Base-by-base conservation (phyloP, 345 rosid species). In the Bruguiera parviflora region DNA sequence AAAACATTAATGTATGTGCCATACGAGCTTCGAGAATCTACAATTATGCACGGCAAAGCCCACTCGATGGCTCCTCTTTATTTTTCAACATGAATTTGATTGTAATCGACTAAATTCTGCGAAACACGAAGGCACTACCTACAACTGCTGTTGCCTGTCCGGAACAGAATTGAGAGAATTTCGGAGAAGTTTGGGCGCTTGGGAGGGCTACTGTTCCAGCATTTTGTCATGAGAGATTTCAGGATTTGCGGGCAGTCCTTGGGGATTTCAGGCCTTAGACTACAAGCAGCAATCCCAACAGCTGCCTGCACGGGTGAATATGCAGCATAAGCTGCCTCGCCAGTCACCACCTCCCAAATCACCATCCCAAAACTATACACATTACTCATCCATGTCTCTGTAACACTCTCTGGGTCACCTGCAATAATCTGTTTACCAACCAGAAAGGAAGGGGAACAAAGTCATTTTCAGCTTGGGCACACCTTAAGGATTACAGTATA, bases 321-420 rank as follows among this genome's bases (percentile, higher is more conserved):
- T 66, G 93, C 79, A 2, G 88, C 75, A 67, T 94, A 94, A 53
- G 98, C 98, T 3, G 88, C 86, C 81, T 94, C 97, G 22, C 97
- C 97, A 0, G 96, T 83, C 70, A 94, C 92, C 96, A 87, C 89
- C 81, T 94, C 98, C 98, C 98, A 94, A 55, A 89, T 63, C 68
- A 94, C 88, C 98, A 94, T 94, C 47, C 98, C 98, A 11, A 88
- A 91, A 83, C 97, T 94, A 74, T 89, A 94, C 24, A 79, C 90
- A 76, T 94, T 94, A 71, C 98, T 94, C 98, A 91, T 94, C 92
- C 95, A 89, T 22, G 98, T 91, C 89, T 94, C 98, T 0, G 82
- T 78, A 2, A 92, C 90, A 66, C 79, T 84, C 81, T 91, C 98
- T 3, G 96, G 98, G 72, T 94, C 98, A 28, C 97, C 97, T 28